Evolutionary conservation across 306 rosid species (phyloP).

Genomic region (Quercus parvula): DNA sequence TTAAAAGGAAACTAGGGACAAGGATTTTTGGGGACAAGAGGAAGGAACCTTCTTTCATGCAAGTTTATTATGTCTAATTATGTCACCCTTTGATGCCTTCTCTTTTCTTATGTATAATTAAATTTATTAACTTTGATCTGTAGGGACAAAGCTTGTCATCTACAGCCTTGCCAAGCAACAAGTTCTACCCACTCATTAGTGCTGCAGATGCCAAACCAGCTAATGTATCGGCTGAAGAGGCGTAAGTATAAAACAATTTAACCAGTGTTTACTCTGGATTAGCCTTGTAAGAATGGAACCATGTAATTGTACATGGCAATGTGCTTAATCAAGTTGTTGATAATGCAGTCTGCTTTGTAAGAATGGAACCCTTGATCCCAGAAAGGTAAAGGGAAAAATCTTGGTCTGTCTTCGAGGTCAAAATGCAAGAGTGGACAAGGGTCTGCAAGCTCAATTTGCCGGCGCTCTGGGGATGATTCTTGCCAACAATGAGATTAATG

Average conservation of each 20-base stretch:
- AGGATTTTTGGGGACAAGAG: not conserved
- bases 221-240: slow-evolving; percentile 48
- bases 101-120: not conserved
- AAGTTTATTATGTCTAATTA: not conserved
- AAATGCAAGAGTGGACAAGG: slow-evolving; percentile 85
- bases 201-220: slow-evolving; percentile 60
- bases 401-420: slow-evolving; percentile 76
- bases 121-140: slow-evolving; percentile 13
- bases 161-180: slow-evolving; percentile 31
- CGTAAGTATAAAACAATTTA: slow-evolving; percentile 50
- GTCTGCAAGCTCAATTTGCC: slow-evolving; percentile 67
- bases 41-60: not conserved
- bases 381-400: slow-evolving; percentile 82
- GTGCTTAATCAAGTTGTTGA: not conserved
- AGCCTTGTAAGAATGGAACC: no score
- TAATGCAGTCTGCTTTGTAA: slow-evolving; percentile 65
- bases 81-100: not conserved
- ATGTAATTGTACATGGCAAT: not conserved
- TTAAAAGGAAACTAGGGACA: not conserved
- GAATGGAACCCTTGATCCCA: slow-evolving; percentile 69
- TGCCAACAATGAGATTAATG: slow-evolving; percentile 45
- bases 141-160: slow-evolving; percentile 82
- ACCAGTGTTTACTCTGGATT: not conserved
- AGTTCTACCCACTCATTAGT: slow-evolving; percentile 49
- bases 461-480: slow-evolving; percentile 93